Percentiles rank a stretch among this genome's conserved stretches.
Conservation (phyloP, 163 green algal genomes). For the Botryococcus braunii region DNA sequence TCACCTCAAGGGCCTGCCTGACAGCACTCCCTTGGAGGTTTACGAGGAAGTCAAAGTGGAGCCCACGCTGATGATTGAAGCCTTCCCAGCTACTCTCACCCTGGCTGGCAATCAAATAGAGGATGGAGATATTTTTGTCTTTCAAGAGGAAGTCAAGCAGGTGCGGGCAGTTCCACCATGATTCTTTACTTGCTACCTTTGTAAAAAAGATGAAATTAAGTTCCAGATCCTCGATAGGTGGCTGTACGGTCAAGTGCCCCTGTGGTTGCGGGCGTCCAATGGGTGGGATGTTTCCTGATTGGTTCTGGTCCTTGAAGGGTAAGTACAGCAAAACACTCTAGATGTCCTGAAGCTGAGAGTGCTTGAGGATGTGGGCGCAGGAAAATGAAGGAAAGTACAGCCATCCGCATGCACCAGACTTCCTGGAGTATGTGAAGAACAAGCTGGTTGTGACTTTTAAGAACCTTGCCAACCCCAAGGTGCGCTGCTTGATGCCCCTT, state of each 20-base stretch:
- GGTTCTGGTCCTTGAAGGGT: too few relatives aligned
- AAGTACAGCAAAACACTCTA: too few relatives aligned
- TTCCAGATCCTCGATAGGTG: too few relatives aligned
- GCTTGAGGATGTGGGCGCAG: background rate
- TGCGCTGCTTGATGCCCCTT: background rate
- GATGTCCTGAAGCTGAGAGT: too few relatives aligned
- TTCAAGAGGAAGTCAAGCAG: conserved; percentile 7
- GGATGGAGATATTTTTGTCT: conserved; percentile 73
- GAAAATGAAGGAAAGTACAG: conserved; percentile 23
- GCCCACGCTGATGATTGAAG: conserved; percentile 69
- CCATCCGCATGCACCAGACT: conserved; percentile 49
- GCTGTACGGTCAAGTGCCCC: too few relatives aligned
- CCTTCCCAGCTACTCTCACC: conserved; percentile 15
- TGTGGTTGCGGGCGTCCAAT: too few relatives aligned
- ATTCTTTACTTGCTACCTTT: too few relatives aligned
- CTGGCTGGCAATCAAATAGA: conserved; percentile 49
- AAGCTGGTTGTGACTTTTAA: conserved; percentile 58
- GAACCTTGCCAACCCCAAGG: conserved; percentile 42
- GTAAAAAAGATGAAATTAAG: too few relatives aligned
- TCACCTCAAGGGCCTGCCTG: conserved; percentile 28
- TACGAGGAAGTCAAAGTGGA: conserved; percentile 92
- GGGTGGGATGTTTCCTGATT: too few relatives aligned
- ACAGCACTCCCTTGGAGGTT: conserved; percentile 30
- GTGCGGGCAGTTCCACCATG: too few relatives aligned
- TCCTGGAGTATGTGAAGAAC: conserved; percentile 67